Percentiles rank a stretch among this genome's conserved stretches.
phyloP scores from a whole-genome alignment of 352 stramenopile species.

The Elongisporangium senticosum region DNA sequence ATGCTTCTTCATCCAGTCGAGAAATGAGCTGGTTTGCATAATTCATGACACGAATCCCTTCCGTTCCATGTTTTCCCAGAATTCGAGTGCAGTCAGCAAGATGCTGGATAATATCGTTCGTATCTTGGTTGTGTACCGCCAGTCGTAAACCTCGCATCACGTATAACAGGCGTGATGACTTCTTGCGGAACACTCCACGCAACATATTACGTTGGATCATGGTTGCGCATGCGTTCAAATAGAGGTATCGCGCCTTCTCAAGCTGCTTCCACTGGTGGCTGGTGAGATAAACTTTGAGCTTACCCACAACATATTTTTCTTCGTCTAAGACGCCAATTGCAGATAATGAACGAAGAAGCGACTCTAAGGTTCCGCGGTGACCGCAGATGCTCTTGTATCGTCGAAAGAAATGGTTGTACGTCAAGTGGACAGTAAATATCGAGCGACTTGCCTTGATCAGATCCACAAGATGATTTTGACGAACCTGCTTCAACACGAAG shows the following conservation, averaged over 20 bases:
- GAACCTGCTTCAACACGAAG: slow-evolving; percentile 70
- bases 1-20: slow-evolving; percentile 68
- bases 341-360: slow-evolving; percentile 63
- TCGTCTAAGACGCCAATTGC: slow-evolving; percentile 78
- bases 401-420: slow-evolving; percentile 75
- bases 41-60: slow-evolving; percentile 57
- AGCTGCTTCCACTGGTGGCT: slow-evolving; percentile 79
- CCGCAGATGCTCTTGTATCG: slow-evolving; percentile 81
- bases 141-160: slow-evolving; percentile 48
- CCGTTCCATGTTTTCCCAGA: slow-evolving; percentile 42
- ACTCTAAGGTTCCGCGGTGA: slow-evolving; percentile 69
- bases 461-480: slow-evolving; percentile 60
- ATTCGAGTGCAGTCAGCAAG: slow-evolving; percentile 49
- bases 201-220: slow-evolving; percentile 84
- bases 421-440: slow-evolving; percentile 70
- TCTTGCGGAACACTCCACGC: slow-evolving; percentile 58
- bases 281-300: slow-evolving; percentile 68
- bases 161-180: slow-evolving; percentile 51
- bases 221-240: slow-evolving; percentile 71
- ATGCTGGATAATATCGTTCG: slow-evolving; percentile 58
- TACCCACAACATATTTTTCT: slow-evolving; percentile 70
- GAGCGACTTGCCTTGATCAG: slow-evolving; percentile 70
- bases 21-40: slow-evolving; percentile 46
- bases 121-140: slow-evolving; percentile 48
- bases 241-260: slow-evolving; percentile 70